These are phyloP conservation scores for Boletellus deceptivus DNA, from an alignment of 1,284 basidiomycete genomes.

Conservation along the genomic window DNA sequence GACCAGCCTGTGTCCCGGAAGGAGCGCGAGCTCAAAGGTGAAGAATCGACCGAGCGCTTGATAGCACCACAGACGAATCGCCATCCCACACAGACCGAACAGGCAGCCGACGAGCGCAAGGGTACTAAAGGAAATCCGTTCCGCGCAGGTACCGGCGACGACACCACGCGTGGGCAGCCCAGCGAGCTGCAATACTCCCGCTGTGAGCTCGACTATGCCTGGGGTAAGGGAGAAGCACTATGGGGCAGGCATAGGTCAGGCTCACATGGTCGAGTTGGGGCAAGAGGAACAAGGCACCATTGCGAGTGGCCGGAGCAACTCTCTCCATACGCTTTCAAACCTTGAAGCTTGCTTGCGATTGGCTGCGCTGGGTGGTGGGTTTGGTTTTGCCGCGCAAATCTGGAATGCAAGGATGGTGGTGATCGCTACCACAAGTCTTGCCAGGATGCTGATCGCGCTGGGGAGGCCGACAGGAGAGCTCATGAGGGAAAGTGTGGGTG, in stretches of 20 bases:
- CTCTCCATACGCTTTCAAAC: not conserved
- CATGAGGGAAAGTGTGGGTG: not conserved
- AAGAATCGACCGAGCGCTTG: constrained; percentile 19
- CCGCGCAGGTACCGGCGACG: constrained; percentile 7
- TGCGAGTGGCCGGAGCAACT: constrained; percentile 1
- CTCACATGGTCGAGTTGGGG: no score
- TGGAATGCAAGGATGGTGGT: constrained; percentile 5
- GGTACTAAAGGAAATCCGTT: not conserved
- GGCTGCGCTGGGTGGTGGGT: constrained; percentile 8
- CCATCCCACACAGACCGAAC: constrained; percentile 4
- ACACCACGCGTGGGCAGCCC: not conserved
- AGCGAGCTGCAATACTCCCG: not conserved
- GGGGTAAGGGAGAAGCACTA: not conserved
- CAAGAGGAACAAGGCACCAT: not conserved
- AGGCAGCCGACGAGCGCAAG: constrained; percentile 3
- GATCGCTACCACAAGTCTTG: not conserved
- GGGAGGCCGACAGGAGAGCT: not conserved
- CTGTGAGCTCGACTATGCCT: not conserved
- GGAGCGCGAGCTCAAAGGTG: constrained; percentile 23
- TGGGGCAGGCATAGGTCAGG: not conserved
- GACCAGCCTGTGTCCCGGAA: constrained; percentile 20
- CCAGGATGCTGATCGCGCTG: not conserved
- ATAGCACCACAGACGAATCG: constrained; percentile 20
- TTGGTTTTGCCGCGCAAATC: constrained; percentile 8
- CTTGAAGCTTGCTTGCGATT: not conserved